A percentile compares a stretch with the other conserved stretches of the same genome.
Conservation (phyloP, 495 filamentous ascomycete species). For the Aspergillus affinis region DNA sequence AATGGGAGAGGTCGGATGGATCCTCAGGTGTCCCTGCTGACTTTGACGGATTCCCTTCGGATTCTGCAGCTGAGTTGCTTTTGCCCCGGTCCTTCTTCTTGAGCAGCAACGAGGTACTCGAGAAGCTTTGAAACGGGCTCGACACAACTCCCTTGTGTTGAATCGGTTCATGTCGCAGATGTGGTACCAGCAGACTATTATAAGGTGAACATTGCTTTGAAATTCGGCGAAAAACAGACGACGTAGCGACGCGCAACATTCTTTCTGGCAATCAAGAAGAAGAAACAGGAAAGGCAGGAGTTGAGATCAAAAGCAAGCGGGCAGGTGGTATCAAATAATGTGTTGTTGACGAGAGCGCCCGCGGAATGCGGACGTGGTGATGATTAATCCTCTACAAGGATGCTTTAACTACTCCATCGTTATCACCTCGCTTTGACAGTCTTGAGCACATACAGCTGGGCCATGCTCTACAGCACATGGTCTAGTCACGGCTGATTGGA, state of each 20-base stretch:
- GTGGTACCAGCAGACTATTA: neutral
- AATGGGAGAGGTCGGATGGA: slow-evolving; percentile 65
- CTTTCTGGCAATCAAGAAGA: neutral
- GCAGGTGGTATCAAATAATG: too few species aligned
- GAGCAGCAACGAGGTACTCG: slow-evolving; percentile 27
- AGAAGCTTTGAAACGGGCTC: slow-evolving; percentile 15
- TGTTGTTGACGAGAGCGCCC: too few species aligned
- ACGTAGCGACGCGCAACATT: neutral
- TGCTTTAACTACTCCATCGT: too few species aligned
- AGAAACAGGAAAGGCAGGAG: neutral
- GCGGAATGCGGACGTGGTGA: neutral
- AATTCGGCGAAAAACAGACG: neutral
- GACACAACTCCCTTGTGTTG: neutral
- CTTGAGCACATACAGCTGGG: too few species aligned
- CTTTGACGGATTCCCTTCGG: slow-evolving; percentile 12
- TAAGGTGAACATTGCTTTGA: neutral
- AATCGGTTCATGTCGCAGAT: neutral
- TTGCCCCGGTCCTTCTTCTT: slow-evolving; percentile 44
- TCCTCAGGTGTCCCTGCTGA: slow-evolving; percentile 40
- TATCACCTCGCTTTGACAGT: too few species aligned
- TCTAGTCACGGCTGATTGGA: neutral
- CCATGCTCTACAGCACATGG: too few species aligned
- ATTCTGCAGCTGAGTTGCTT: slow-evolving; percentile 16
- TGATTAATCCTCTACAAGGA: neutral
- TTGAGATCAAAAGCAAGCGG: neutral